Evolutionary conservation across 352 stramenopile genomes (phyloP).

Genomic region (Pythium chondricola): DNA sequence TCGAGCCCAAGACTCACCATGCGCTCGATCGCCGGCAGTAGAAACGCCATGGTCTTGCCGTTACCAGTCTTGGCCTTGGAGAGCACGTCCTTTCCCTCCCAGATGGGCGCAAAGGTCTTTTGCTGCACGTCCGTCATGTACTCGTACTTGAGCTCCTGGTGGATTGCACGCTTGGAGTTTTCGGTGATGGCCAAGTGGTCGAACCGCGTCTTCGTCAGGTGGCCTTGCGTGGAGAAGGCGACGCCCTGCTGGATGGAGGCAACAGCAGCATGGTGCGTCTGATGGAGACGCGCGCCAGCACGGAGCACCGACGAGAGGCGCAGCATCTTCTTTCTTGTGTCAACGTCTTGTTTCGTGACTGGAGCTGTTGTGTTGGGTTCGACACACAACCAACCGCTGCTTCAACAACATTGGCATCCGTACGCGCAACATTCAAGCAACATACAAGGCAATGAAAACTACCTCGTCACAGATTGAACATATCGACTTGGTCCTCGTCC

Average conservation of each 20-base stretch:
- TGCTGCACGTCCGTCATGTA: constrained; percentile 83
- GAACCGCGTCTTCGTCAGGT: constrained; percentile 20
- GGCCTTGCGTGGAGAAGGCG: constrained; percentile 10
- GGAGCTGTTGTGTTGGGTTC: constrained; percentile 9
- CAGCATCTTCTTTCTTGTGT: constrained; percentile 11
- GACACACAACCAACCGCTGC: constrained; percentile 17
- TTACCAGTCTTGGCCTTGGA: constrained; percentile 76
- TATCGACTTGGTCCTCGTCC: too few relatives aligned
- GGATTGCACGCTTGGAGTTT: constrained; percentile 36
- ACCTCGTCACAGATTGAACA: too few relatives aligned
- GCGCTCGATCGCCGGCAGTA: constrained; percentile 48
- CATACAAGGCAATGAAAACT: background rate
- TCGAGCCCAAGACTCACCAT: constrained; percentile 63
- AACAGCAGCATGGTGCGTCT: background rate
- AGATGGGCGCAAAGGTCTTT: constrained; percentile 47
- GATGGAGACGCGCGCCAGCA: background rate
- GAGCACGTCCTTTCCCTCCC: constrained; percentile 77
- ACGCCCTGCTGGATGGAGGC: background rate
- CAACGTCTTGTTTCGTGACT: background rate
- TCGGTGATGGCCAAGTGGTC: constrained; percentile 21
- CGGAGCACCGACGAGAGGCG: constrained; percentile 12
- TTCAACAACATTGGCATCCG: background rate
- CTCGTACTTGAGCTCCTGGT: constrained; percentile 62
- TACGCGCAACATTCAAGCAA: background rate
- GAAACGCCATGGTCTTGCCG: constrained; percentile 80